phyloP scores from a whole-genome alignment of 2,329 filamentous ascomycete genomes.

The Exophiala aquamarina region DNA sequence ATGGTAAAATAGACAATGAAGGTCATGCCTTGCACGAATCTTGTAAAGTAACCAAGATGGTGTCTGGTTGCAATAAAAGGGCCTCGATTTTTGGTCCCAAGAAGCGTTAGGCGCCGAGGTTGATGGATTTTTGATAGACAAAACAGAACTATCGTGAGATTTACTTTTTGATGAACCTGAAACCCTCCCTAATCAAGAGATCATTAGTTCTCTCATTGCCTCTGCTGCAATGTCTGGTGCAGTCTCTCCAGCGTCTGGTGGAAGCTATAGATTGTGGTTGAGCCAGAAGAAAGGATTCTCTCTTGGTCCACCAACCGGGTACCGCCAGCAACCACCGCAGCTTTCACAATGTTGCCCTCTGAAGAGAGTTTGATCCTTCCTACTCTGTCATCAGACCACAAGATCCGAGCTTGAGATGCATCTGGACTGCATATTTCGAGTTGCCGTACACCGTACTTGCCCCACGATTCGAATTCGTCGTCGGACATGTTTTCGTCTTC shows the following conservation, averaged over 20 bases:
- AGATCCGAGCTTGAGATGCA: slow-evolving; percentile 41
- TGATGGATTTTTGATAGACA: too few relatives aligned
- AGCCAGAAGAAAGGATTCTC: slow-evolving; percentile 4
- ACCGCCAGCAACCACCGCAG: slow-evolving; percentile 38
- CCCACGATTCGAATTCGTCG: slow-evolving; percentile 15
- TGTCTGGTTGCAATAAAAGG: too few relatives aligned
- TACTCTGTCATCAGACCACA: slow-evolving; percentile 46
- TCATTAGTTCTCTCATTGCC: too few relatives aligned
- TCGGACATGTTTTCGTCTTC: not conserved
- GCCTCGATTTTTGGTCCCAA: too few relatives aligned
- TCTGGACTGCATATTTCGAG: slow-evolving; percentile 39
- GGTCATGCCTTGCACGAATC: too few relatives aligned
- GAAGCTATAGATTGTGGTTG: not conserved
- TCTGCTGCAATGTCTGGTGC: not conserved
- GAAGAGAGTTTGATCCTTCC: slow-evolving; percentile 44
- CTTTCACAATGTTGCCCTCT: slow-evolving; percentile 40
- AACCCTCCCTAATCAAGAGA: too few relatives aligned
- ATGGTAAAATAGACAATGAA: too few relatives aligned
- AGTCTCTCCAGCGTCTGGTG: not conserved
- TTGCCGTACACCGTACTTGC: slow-evolving; percentile 36
- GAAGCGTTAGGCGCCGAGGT: too few relatives aligned
- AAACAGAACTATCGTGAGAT: too few relatives aligned
- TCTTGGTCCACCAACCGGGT: slow-evolving; percentile 8
- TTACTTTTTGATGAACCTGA: too few relatives aligned
- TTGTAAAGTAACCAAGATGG: too few relatives aligned